Evolutionary conservation across 495 filamentous ascomycete genomes (phyloP), one percentile per base, ranked within the genome.

Genomic region (Neurospora terricola): DNA sequence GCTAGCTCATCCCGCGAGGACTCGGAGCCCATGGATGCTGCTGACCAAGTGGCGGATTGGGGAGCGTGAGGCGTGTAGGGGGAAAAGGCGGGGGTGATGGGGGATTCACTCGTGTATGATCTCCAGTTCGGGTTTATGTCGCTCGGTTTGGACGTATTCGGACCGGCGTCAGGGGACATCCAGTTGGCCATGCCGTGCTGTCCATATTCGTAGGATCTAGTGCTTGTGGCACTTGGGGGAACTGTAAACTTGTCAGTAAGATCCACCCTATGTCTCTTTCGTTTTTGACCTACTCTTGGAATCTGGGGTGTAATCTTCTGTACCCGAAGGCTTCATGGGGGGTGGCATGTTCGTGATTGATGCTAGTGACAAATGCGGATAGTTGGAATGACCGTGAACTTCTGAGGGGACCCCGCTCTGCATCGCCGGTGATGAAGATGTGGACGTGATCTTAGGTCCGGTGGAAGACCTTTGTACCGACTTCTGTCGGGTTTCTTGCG

Each of bases 381-480:
- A 87, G 36, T 80, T 75, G 34, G 81, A 77, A 36, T 80, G 83
- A 10, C 79, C 72, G 71, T 83, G 84, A 38, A 84, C 78, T 38
- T 87, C 86, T 39, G 81, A 79, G 0, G 81, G 78, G 45, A 83
- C 80, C 23, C 83, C 81, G 5, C 81, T 80, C 59, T 83, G 79
- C 72, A 85, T 82, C n/a, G 83, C 80, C 30, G 87, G 85, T 66
- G 87, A 86, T 14, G 85, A 84, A 42, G 86, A 84, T 39, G 82
- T 80, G 14, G 86, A 87, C n/a, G 80, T 75, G 71, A 81, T 76
- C 75, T 81, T 82, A 69, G 82, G 77, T 8, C 82, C 82, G 16
- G 80, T 76, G 1, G 82, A 82, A 12, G 82, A 77, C 69, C 82
- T 78, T 69, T 81, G 79, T 30, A 77, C 78, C 74, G 80, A 80